These are phyloP conservation scores for Neospermospora avenae DNA, from an alignment of 2,329 filamentous ascomycete genomes.

Conservation along the genomic window DNA sequence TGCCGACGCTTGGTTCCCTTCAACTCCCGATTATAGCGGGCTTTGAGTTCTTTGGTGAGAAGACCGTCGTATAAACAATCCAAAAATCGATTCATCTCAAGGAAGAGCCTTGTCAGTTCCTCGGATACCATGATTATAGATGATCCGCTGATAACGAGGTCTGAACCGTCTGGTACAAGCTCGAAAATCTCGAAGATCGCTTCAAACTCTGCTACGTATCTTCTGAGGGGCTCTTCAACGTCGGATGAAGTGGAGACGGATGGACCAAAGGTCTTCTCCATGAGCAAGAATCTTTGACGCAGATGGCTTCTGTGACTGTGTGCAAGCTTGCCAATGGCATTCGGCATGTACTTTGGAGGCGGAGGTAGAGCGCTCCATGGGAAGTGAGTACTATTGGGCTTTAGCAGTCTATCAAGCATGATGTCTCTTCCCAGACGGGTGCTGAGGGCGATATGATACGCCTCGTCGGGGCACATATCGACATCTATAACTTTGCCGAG, in stretches of 20 bases:
- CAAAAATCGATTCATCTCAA: not conserved
- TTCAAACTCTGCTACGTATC: not conserved
- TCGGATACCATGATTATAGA: too few relatives aligned
- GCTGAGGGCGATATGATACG: not conserved
- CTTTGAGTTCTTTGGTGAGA: not conserved
- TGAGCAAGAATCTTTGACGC: not conserved
- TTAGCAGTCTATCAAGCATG: not conserved
- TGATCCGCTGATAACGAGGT: not conserved
- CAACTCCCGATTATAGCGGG: not conserved
- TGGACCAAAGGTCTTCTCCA: not conserved
- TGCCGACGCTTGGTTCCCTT: not conserved
- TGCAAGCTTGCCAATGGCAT: not conserved
- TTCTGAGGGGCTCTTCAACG: not conserved
- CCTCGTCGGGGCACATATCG: not conserved
- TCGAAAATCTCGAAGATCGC: not conserved
- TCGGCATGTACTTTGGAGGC: not conserved
- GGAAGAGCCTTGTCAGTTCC: not conserved
- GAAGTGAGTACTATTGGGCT: not conserved
- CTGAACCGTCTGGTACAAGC: not conserved
- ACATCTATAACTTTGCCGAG: not conserved
- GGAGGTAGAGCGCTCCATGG: not conserved
- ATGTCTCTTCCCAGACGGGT: not conserved
- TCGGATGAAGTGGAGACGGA: not conserved
- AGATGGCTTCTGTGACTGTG: not conserved
- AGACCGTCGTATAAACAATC: not conserved